These are phyloP conservation scores for Lactarius psammicola DNA, from an alignment of 768 basidiomycete genomes.

Conservation along the genomic window DNA sequence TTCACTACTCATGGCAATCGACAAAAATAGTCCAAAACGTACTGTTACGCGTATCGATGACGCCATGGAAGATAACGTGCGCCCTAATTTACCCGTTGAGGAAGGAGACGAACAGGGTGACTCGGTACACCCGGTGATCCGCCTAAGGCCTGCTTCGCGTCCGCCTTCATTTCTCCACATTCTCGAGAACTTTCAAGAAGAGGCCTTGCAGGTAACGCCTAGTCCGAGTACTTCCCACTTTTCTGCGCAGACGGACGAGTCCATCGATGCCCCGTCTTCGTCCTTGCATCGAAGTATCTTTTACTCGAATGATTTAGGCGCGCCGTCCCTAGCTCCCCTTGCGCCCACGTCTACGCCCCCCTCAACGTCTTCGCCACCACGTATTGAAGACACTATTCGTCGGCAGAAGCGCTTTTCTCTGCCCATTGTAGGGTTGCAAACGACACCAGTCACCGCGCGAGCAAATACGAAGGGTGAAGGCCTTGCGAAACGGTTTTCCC, in stretches of 20 bases:
- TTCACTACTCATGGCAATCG: slow-evolving; percentile 44
- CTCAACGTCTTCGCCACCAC: slow-evolving; percentile 24
- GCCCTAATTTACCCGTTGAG: slow-evolving; percentile 9
- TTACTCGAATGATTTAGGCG: slow-evolving; percentile 18
- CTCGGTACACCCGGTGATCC: slow-evolving; percentile 31
- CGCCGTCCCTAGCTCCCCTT: neutral
- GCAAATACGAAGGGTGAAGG: slow-evolving; percentile 40
- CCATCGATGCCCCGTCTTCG: slow-evolving; percentile 29
- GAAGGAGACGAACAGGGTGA: slow-evolving; percentile 21
- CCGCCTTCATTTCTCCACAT: slow-evolving; percentile 67
- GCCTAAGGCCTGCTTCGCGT: slow-evolving; percentile 39
- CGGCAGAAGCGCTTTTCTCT: slow-evolving; percentile 69
- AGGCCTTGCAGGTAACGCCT: slow-evolving; percentile 9
- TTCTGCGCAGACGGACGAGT: slow-evolving; percentile 32
- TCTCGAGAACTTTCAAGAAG: slow-evolving; percentile 56
- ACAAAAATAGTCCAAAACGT: slow-evolving; percentile 33
- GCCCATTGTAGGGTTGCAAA: slow-evolving; percentile 75
- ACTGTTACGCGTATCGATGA: slow-evolving; percentile 30
- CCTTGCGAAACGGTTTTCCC: slow-evolving; percentile 54
- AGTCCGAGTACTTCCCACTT: slow-evolving; percentile 35
- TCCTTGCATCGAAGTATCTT: slow-evolving; percentile 28
- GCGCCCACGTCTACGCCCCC: neutral
- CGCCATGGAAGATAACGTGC: slow-evolving; percentile 10
- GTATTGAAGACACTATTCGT: slow-evolving; percentile 60
- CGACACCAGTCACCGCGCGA: slow-evolving; percentile 64